Evolutionary conservation across 2,329 filamentous ascomycete genomes (phyloP), one percentile per base, ranked within the genome.

Genomic region (Chaetomiaceae sp.): DNA sequence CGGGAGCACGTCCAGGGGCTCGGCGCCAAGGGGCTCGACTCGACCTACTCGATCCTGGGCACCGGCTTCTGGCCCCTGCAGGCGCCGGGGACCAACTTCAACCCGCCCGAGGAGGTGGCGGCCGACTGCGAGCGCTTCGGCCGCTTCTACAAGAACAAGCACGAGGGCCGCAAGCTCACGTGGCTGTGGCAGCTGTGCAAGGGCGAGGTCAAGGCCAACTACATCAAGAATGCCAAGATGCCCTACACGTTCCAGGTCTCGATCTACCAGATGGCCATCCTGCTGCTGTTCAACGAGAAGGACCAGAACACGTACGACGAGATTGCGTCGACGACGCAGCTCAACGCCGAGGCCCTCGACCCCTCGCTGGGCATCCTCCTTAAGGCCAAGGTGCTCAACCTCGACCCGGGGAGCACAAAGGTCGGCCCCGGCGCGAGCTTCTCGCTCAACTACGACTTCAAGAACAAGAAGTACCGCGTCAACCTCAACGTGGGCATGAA

Each of bases 141-240:
- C 27, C 85, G 81, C 29, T 99, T 95, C 71, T 99, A 99, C 77
- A 91, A 89, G 72, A 86, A 91, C 71, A 99, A 97, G 79, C 94
- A 99, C 69, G 94, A 87, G 62, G 94, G 94, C 33, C 88, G 94
- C 57, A 99, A 97, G 74, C 79, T 99, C 36, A 96, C 92, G 7
- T 99, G 94, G 94, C 72, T 99, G 53, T 99, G 94, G 94, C 91
- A 97, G 69, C 76, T 99, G 48, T 97, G 91, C 80, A 99, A 97
- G 76, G 94, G 94, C 53, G 94, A 99, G 71, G 82, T 99, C 56
- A 92, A 91, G 71, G 89, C 91, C 34, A 92, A 91, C 65, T 99
- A 96, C 71, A 87, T 89, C 77, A 95, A 90, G 74, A 83, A 77
- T 67, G 84, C 83, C 65, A 97, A 96, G 75, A 89, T 91, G 1